phyloP scores from a whole-genome alignment of 345 rosid genomes.

The Noccaea bulbosa region DNA sequence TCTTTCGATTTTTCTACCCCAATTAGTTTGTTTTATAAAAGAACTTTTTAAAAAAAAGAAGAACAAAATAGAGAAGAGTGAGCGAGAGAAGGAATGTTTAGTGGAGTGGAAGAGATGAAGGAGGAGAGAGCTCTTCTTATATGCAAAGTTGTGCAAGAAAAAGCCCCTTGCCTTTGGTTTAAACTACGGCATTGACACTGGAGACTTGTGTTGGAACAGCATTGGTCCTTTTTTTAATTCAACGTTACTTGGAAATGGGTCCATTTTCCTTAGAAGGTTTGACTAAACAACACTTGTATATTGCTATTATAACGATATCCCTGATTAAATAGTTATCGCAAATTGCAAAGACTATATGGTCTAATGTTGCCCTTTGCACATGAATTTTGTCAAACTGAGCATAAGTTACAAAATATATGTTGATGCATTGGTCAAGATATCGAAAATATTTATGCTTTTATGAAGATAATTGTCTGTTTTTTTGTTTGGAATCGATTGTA shows the following conservation, averaged over 20 bases:
- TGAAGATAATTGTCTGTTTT: not conserved
- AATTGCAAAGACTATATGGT: not conserved
- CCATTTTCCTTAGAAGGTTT: conserved; percentile 25
- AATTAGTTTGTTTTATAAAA: not conserved
- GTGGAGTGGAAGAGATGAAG: conserved; percentile 3
- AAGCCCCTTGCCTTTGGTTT: conserved; percentile 23
- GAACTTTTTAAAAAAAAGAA: not conserved
- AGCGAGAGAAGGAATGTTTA: not conserved
- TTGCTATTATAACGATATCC: not conserved
- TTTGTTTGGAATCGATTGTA: no score
- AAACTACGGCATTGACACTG: conserved; percentile 29
- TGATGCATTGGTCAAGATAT: not conserved
- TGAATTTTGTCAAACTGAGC: no score
- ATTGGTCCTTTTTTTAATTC: conserved; percentile 32
- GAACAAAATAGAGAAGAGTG: not conserved
- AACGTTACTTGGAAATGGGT: conserved; percentile 36
- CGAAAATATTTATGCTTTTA: not conserved
- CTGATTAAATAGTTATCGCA: not conserved
- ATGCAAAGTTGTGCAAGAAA: conserved; percentile 39
- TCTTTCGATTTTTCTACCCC: not conserved
- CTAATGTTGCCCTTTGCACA: not conserved
- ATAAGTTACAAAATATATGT: no score
- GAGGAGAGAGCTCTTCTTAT: conserved; percentile 40
- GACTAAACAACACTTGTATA: conserved; percentile 15
- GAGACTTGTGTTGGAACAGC: conserved; percentile 30